A percentile compares a stretch with the other conserved stretches of the same genome.
These are phyloP conservation scores for Penicillium sp. DNA, from an alignment of 2,329 filamentous ascomycete species.

Conservation along the genomic window DNA sequence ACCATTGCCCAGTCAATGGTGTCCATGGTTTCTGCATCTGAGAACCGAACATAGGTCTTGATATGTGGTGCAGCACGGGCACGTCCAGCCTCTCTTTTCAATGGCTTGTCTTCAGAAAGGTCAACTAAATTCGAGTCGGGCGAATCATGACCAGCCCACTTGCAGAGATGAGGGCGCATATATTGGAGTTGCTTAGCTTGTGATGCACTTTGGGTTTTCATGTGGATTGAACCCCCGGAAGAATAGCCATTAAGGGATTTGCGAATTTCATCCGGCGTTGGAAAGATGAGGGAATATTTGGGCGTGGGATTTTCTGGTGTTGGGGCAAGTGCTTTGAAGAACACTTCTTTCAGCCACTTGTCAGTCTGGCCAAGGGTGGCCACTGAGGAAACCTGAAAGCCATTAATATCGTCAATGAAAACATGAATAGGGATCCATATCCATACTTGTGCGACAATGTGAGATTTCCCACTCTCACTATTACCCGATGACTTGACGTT, in stretches of 20 bases:
- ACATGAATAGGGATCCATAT: conserved; percentile 2
- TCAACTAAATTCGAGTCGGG: conserved; percentile 12
- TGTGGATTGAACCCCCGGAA: conserved; percentile 81
- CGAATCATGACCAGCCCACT: conserved; percentile 70
- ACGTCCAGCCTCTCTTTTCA: conserved; percentile 59
- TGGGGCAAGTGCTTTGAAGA: conserved; percentile 56
- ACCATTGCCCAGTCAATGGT: conserved; percentile 81
- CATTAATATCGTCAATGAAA: conserved; percentile 2
- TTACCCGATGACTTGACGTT: conserved; percentile 18
- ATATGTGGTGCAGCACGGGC: conserved; percentile 80
- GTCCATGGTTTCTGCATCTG: conserved; percentile 39
- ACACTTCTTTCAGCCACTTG: conserved; percentile 70
- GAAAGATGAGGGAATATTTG: conserved; percentile 75
- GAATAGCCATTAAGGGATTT: conserved; percentile 75
- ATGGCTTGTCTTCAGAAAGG: conserved; percentile 8
- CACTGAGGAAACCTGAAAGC: conserved; percentile 76
- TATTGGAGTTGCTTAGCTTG: conserved; percentile 77
- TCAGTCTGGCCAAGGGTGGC: conserved; percentile 74
- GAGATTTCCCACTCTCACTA: conserved; percentile 26
- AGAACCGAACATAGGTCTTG: conserved; percentile 81
- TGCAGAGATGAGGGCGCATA: conserved; percentile 70
- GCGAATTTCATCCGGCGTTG: conserved; percentile 77
- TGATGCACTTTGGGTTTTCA: conserved; percentile 70
- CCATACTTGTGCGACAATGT: conserved; percentile 44
- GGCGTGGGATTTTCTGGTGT: conserved; percentile 38